Conservation (phyloP, 2,329 filamentous ascomycete species). For the Exophiala bonariae region DNA sequence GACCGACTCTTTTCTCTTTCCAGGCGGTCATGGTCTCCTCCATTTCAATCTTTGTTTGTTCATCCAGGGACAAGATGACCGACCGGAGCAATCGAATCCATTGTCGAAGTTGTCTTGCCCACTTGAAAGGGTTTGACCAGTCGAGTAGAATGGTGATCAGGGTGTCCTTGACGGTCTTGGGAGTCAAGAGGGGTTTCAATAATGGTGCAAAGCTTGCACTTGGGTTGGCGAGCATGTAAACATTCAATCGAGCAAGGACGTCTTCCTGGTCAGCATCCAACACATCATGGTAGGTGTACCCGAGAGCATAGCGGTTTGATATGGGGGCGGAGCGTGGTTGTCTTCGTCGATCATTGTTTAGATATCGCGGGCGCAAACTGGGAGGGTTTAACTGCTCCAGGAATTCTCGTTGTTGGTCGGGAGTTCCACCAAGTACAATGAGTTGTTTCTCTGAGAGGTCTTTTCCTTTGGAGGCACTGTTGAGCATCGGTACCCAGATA, state of each 20-base stretch:
- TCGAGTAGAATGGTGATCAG: slow-evolving; percentile 89
- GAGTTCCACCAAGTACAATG: slow-evolving; percentile 80
- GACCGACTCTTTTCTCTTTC: slow-evolving; percentile 65
- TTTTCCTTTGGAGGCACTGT: slow-evolving; percentile 86
- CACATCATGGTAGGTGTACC: slow-evolving; percentile 94
- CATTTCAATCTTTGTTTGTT: slow-evolving; percentile 77
- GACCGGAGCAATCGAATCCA: slow-evolving; percentile 85
- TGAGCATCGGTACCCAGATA: slow-evolving; percentile 92
- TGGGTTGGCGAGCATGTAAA: slow-evolving; percentile 84
- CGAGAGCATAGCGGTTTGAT: slow-evolving; percentile 87
- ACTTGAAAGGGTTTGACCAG: slow-evolving; percentile 91
- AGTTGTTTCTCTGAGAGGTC: slow-evolving; percentile 89
- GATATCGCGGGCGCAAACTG: slow-evolving; percentile 41
- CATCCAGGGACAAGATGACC: slow-evolving; percentile 71
- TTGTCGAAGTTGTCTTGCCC: slow-evolving; percentile 82
- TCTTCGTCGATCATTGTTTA: slow-evolving; percentile 51
- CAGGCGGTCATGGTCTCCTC: slow-evolving; percentile 81
- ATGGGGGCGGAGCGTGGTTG: slow-evolving; percentile 68
- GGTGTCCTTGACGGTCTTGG: slow-evolving; percentile 80
- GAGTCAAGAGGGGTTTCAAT: slow-evolving; percentile 79
- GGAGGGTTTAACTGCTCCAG: slow-evolving; percentile 59
- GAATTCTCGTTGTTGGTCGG: slow-evolving; percentile 82
- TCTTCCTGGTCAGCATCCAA: slow-evolving; percentile 96
- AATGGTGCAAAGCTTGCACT: slow-evolving; percentile 80
- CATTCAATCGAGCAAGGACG: slow-evolving; percentile 82